Evolutionary conservation across 306 rosid species (phyloP).

Genomic region (Dryas octopetala): DNA sequence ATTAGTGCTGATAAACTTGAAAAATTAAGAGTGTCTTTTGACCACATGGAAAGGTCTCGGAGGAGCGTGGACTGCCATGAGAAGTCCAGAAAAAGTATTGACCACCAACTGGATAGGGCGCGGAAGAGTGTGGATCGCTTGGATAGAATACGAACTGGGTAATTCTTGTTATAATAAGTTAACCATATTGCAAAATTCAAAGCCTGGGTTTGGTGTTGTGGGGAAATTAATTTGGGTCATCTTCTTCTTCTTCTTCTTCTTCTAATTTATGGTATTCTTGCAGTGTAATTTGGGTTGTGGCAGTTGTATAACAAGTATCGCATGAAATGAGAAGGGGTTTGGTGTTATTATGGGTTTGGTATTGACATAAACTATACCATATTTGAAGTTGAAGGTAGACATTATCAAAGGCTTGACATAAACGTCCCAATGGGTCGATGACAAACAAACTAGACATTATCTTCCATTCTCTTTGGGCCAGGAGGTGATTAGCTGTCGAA

Average conservation of each 20-base stretch:
- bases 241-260: neutral
- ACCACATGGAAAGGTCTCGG: conserved; percentile 76
- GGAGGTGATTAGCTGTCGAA: neutral
- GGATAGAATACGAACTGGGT: conserved; percentile 80
- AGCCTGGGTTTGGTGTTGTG: conserved; percentile 47
- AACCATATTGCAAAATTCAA: conserved; percentile 34
- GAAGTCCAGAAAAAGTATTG: conserved; percentile 79
- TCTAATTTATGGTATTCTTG: conserved; percentile 42
- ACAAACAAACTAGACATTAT: too few species aligned
- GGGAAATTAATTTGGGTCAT: conserved; percentile 21
- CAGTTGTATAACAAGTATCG: conserved; percentile 42
- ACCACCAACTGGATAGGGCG: conserved; percentile 74
- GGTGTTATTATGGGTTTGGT: conserved; percentile 36
- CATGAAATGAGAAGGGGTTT: conserved; percentile 44
- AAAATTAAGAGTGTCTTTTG: conserved; percentile 63
- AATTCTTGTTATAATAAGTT: conserved; percentile 37
- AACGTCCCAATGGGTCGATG: neutral
- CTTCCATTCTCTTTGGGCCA: neutral
- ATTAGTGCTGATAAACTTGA: conserved; percentile 68
- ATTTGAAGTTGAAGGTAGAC: neutral
- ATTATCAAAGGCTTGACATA: neutral
- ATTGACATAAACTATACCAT: neutral
- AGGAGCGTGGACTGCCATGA: conserved; percentile 89
- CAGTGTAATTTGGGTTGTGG: conserved; percentile 55
- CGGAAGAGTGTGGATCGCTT: conserved; percentile 84